Percentiles rank a stretch among this genome's conserved stretches.
Evolutionary conservation across 129 eudicot species (phyloP).

Genomic region (Mikania micrantha): DNA sequence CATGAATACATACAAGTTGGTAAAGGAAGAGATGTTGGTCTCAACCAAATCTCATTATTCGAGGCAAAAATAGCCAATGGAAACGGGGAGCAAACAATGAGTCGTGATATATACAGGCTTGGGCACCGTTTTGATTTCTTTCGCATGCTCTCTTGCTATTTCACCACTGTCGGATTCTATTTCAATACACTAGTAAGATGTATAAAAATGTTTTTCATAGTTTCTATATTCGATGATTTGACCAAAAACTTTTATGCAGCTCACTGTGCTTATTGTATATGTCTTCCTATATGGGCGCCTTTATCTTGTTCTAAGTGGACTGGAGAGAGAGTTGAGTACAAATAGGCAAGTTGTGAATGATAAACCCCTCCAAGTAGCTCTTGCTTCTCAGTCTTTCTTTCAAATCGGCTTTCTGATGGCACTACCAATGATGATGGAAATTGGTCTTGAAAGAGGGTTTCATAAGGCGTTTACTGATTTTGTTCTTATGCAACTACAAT

Average conservation of each 20-base stretch:
- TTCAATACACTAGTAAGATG: slow-evolving; percentile 66
- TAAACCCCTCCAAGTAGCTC: slow-evolving; percentile 94
- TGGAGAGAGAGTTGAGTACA: slow-evolving; percentile 52
- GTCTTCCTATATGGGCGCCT: slow-evolving; percentile 91
- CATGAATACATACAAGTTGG: slow-evolving; percentile 99
- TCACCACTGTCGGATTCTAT: slow-evolving; percentile 92
- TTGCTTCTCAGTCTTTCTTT: slow-evolving; percentile 88
- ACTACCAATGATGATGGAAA: slow-evolving; percentile 98
- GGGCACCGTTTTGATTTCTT: slow-evolving; percentile 98
- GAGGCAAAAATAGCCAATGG: slow-evolving; percentile 98
- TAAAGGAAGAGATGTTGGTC: slow-evolving; percentile 96
- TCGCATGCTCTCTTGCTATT: slow-evolving; percentile 87
- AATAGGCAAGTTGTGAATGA: slow-evolving; percentile 57
- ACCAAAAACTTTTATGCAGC: slow-evolving; percentile 33
- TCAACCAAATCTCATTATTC: slow-evolving; percentile 84
- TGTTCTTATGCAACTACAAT: slow-evolving; percentile 85
- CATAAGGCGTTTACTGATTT: slow-evolving; percentile 76
- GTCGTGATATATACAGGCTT: slow-evolving; percentile 92
- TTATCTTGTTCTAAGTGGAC: slow-evolving; percentile 86
- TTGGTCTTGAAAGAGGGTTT: slow-evolving; percentile 86
- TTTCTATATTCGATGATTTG: not conserved
- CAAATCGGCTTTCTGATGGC: slow-evolving; percentile 92
- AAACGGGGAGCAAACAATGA: slow-evolving; percentile 93
- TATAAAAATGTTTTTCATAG: not conserved
- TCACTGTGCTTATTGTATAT: slow-evolving; percentile 73